A percentile compares a stretch with the other conserved stretches of the same genome.
Conservation (phyloP, 2,329 filamentous ascomycete species). For the Cladophialophora bantiana region DNA sequence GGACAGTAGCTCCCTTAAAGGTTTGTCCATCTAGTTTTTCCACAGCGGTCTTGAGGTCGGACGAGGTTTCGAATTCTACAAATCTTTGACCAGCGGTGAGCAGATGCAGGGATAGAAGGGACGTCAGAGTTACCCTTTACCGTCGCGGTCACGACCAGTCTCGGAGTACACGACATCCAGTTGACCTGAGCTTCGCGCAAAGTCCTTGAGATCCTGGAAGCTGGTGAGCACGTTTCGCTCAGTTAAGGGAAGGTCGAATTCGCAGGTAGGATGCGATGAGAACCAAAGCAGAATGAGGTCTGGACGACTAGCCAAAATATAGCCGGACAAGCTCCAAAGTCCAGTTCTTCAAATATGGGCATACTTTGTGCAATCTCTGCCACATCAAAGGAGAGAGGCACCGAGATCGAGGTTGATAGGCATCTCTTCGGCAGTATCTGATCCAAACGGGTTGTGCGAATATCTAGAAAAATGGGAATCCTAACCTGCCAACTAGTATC, state of each 20-base stretch:
- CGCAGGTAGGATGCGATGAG: not conserved
- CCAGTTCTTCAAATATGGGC: not conserved
- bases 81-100: conserved; percentile 65
- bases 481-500: conserved; percentile 99
- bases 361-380: not conserved
- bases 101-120: conserved; percentile 33
- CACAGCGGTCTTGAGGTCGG: conserved; percentile 86
- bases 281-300: not conserved
- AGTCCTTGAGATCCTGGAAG: conserved; percentile 96
- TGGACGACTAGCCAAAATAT: not conserved
- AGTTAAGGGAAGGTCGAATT: not conserved
- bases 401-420: not conserved
- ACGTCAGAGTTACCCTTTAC: conserved; percentile 75
- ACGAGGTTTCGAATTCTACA: conserved; percentile 94
- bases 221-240: conserved; percentile 27
- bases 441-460: not conserved
- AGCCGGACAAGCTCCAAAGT: not conserved
- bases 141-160: conserved; percentile 88
- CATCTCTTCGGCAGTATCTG: not conserved
- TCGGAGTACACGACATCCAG: conserved; percentile 98
- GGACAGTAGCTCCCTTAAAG: conserved; percentile 88
- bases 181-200: conserved; percentile 87
- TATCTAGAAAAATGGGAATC: conserved; percentile 41
- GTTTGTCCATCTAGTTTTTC: conserved; percentile 93
- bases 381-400: not conserved